These are phyloP conservation scores for Pichia sp. DNA, from an alignment of 1,139 yeast species.

Conservation along the genomic window DNA sequence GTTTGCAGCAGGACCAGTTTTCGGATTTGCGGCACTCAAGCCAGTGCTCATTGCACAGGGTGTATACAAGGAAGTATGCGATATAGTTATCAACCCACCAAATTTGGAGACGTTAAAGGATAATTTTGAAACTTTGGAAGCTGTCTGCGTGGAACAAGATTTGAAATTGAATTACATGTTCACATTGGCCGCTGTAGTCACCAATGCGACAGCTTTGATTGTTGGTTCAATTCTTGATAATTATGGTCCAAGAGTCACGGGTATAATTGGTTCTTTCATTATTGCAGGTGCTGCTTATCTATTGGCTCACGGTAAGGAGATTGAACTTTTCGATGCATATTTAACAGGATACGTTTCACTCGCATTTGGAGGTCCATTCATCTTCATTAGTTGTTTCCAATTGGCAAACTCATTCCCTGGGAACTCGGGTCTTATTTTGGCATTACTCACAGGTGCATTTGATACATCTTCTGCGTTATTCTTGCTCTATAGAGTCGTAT, in stretches of 20 bases:
- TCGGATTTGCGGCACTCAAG: constrained; percentile 91
- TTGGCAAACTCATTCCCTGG: constrained; percentile 66
- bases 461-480: constrained; percentile 42
- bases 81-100: constrained; percentile 15
- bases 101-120: neutral
- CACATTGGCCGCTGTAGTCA: constrained; percentile 78
- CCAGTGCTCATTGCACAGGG: constrained; percentile 73
- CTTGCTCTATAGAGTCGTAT: constrained; percentile 55
- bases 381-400: constrained; percentile 74
- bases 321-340: constrained; percentile 47
- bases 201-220: constrained; percentile 75
- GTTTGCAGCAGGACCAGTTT: constrained; percentile 86
- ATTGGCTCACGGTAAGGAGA: constrained; percentile 33
- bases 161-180: constrained; percentile 73
- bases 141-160: constrained; percentile 64
- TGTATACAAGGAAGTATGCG: constrained; percentile 61
- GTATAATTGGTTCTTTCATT: constrained; percentile 61
- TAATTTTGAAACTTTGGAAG: constrained; percentile 15
- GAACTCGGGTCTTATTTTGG: constrained; percentile 4
- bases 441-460: constrained; percentile 5
- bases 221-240: constrained; percentile 75
- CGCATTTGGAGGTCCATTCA: constrained; percentile 79
- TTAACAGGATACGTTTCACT: constrained; percentile 56
- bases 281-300: constrained; percentile 47
- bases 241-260: constrained; percentile 75